Evolutionary conservation across 2,329 filamentous ascomycete species (phyloP), one percentile per base, ranked within the genome.

Genomic region (Shiraia sp.): DNA sequence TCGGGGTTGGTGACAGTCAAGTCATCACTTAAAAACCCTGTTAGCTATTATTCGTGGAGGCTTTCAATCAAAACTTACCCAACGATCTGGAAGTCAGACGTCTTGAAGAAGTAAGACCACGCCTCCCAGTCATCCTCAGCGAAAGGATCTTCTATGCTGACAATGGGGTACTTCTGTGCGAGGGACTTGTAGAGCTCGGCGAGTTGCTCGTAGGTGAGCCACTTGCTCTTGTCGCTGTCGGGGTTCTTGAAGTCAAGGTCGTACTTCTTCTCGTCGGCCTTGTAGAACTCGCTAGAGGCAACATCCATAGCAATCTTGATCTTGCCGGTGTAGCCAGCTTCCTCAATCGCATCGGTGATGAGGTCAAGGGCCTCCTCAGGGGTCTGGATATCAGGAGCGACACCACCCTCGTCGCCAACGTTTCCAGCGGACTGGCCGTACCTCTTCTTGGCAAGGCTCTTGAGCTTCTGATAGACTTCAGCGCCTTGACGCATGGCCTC

Each of bases 201-300:
- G 52, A 99, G 87, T 79, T 99, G 81, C 82, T 97, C 90, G 78
- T 97, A 97, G 62, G 89, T 96, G 80, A 99, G 81, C 93, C 93
- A 97, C 85, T 99, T 97, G 80, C 77, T 82, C 70, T 85, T 82
- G 80, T 99, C 93, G 73, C 87, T 93, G 55, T 97, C 87, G 68
- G 93, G 92, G 85, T 99, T 99, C 89, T 99, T 97, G 89, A 97
- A 99, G 86, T 97, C 93, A 57, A 99, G 83, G 72, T 99, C 93
- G 83, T 99, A 99, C 83, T 97, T 97, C 88, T 97, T 96, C 72
- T 79, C 92, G 37, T 93, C 89, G 36, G 68, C 61, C 72, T 97
- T 97, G 87, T 99, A 99, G 83, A 99, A 99, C 77, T 99, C 93
- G 80, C 88, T 95, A 57, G 93, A 96, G 57, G 93, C 93, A 71